Evolutionary conservation across 371 early-diverging fungal genomes (phyloP), one percentile per base, ranked within the genome.

Genomic region (Blakeslea trispora): DNA sequence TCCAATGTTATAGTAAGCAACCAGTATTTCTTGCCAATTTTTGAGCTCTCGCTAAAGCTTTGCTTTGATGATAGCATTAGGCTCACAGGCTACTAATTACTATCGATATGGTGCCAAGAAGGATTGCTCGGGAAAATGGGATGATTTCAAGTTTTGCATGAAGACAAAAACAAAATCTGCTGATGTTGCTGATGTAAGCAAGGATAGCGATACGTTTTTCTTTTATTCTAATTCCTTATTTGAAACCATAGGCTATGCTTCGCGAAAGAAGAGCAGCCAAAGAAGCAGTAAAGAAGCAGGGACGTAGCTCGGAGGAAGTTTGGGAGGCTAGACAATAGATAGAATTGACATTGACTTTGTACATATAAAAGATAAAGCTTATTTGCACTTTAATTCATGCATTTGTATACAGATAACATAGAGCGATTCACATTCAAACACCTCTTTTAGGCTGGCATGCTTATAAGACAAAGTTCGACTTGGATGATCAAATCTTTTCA

Each of bases 61-160:
- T n/a, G 5, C 31, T 3, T 41, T 31, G 55, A 10, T 14, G n/a
- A n/a, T 49, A 77, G 77, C 74, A 41, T 54, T 77, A 1, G 70
- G 74, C 32, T 56, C 69, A 35, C 77, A 77, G 50, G 77, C 77
- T 24, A 51, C 68, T 7, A 51, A 77, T 43, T 77, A 77, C 51
- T 77, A 77, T 50, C 68, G 77, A 22, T 77, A 77, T 54, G 77
- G 77, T 9, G 57, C 65, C 51, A 77, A 74, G 48, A 77, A 70
- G 24, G 72, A 77, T 53, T 77, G 77, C 41, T 63, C 68, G 24
- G 55, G 41, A 4, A 61, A 64, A 50, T 74, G 72, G 72, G 77
- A 77, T 22, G 72, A 74, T 35, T 74, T 77, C 42, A 72, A 69
- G 31, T 66, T 77, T 34, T 77, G 77, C 46, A 48, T 71, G 11